Evolutionary conservation across 495 filamentous ascomycete genomes (phyloP).

Genomic region (Penicillium cataractarum): DNA sequence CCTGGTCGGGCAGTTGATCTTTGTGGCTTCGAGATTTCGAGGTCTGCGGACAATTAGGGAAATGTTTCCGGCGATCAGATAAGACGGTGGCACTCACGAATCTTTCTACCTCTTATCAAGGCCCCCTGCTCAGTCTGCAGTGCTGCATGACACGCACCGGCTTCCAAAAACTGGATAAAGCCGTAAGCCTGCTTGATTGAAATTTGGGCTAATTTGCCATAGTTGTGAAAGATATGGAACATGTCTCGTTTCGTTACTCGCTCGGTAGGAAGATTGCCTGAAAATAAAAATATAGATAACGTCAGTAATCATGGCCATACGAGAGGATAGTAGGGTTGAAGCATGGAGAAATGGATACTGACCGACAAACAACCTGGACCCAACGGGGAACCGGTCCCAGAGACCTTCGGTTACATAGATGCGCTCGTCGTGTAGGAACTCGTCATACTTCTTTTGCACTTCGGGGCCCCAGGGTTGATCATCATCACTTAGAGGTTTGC

Average conservation of each 20-base stretch:
- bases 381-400: constrained; percentile 90
- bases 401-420: constrained; percentile 83
- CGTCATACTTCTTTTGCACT: constrained; percentile 75
- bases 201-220: constrained; percentile 89
- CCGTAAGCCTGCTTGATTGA: constrained; percentile 97
- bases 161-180: constrained; percentile 90
- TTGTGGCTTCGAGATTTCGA: constrained; percentile 91
- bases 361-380: constrained; percentile 92
- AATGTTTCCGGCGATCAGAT: not conserved
- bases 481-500: constrained; percentile 43
- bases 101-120: constrained; percentile 79
- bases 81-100: constrained; percentile 72
- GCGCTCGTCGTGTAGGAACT: constrained; percentile 79
- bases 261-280: constrained; percentile 93
- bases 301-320: constrained; percentile 18
- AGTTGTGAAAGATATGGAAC: constrained; percentile 84
- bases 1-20: constrained; percentile 64
- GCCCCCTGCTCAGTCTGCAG: constrained; percentile 77
- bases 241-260: constrained; percentile 92
- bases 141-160: constrained; percentile 69
- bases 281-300: constrained; percentile 3
- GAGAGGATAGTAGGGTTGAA: not conserved
- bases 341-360: constrained; percentile 40
- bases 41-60: constrained; percentile 58
- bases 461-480: constrained; percentile 61